A percentile compares a stretch with the other conserved stretches of the same genome.
Evolutionary conservation across 2,329 filamentous ascomycete species (phyloP).

Genomic region (Talaromyces funiculosus): DNA sequence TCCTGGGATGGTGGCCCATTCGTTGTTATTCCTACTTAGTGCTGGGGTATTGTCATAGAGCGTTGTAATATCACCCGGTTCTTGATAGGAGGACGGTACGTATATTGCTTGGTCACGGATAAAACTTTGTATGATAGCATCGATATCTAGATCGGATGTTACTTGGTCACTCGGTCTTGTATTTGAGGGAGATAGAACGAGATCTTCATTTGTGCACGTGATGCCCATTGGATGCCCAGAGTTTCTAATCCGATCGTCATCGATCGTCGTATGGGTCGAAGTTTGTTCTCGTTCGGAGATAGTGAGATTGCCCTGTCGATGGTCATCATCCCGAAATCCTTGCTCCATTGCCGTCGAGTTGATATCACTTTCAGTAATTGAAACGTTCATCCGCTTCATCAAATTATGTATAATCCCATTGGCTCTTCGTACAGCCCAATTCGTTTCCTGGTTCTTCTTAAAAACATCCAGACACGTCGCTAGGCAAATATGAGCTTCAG

Average conservation of each 20-base stretch:
- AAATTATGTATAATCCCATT: conserved; percentile 42
- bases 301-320: not conserved
- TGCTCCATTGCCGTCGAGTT: not conserved
- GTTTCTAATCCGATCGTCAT: not conserved
- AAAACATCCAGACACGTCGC: conserved; percentile 45
- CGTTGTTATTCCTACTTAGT: not conserved
- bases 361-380: not conserved
- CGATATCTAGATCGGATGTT: conserved; percentile 35
- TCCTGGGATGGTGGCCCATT: not conserved
- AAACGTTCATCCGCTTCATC: conserved; percentile 42
- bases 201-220: not conserved
- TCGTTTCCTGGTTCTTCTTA: conserved; percentile 47
- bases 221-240: too few species aligned
- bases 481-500: conserved; percentile 37
- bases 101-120: conserved; percentile 26
- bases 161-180: not conserved
- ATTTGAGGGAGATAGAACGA: not conserved
- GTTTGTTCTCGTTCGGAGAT: not conserved
- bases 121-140: conserved; percentile 41
- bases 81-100: not conserved
- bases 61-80: not conserved
- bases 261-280: not conserved
- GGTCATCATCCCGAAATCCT: not conserved
- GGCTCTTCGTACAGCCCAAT: conserved; percentile 46
- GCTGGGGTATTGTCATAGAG: not conserved